Base-by-base conservation (phyloP, 2,329 filamentous ascomycete species). In the Stagonosporopsis vannaccii region DNA sequence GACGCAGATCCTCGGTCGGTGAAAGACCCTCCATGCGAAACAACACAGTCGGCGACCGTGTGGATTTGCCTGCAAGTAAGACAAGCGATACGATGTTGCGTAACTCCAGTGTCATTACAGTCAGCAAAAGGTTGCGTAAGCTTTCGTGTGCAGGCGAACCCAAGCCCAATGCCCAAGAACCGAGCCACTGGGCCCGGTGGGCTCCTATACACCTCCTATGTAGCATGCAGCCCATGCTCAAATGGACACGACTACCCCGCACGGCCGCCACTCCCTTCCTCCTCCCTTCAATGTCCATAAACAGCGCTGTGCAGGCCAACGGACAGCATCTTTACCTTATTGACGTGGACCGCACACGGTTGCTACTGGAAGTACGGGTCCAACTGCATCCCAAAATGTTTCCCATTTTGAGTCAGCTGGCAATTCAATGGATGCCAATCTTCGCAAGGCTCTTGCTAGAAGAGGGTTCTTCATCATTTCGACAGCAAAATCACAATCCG, bases 161-260 rank as follows among this genome's bases (percentile, higher is more conserved):
- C 48, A 36, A 54, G 59, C 47, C 59, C 56, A 61, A 61, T 58
- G 59, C 61, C 58, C 56, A 58, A 62, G 19, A 26, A 50, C 44
- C 51, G 55, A 54, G 49, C 58, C 43, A 54, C 44, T 45, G 48
- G 51, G 15, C n/a, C 25, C 13, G 39, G n/a, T n/a, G 13, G 39
- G 15, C 25, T 42, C 5, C 9, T 11, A 26, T 6, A 15, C 20
- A 13, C 22, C 9, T 26, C n/a, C 8, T 25, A 19, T 42, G 8
- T 25, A 17, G n/a, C 39, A 19, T 42, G 8, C 39, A 17, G 23
- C 7, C 15, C 15, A 28, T 22, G 7, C 39, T 37, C 20, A 25
- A 25, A 17, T 26, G 39, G 6, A 42, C 23, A 12, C 11, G 25
- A 28, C 23, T 37, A 42, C 22, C 39, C 22, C 25, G 39, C 39